These are phyloP conservation scores for Orbilia brochopaga DNA, from an alignment of 2,329 filamentous ascomycete genomes.

Conservation along the genomic window DNA sequence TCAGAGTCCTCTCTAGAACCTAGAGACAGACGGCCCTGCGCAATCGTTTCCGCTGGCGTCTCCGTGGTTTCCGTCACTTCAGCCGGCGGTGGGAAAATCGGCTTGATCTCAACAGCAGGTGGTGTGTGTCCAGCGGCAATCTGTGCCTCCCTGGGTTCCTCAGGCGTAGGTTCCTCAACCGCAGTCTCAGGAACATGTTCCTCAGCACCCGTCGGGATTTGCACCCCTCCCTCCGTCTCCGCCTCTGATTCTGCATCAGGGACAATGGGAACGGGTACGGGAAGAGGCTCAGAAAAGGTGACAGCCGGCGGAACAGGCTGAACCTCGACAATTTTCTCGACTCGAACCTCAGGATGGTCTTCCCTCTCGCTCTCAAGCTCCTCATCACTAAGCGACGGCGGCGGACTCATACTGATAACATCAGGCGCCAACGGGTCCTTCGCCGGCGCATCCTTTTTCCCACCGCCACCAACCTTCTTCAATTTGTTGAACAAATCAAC, in stretches of 20 bases:
- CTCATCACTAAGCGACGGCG: slow-evolving; percentile 40
- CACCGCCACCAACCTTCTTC: slow-evolving; percentile 15
- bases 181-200: neutral
- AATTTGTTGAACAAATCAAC: slow-evolving; percentile 26
- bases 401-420: slow-evolving; percentile 35
- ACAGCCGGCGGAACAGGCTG: slow-evolving; percentile 9
- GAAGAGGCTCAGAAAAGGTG: neutral
- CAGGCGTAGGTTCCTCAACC: slow-evolving; percentile 5
- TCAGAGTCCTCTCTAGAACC: slow-evolving; percentile 42
- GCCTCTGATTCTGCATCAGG: neutral
- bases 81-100: slow-evolving; percentile 35
- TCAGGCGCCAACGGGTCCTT: slow-evolving; percentile 38
- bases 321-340: slow-evolving; percentile 11
- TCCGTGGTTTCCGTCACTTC: slow-evolving; percentile 20
- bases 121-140: slow-evolving; percentile 37
- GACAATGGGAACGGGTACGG: neutral
- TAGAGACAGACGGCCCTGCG: slow-evolving; percentile 21
- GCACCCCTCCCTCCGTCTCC: neutral
- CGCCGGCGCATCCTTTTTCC: slow-evolving; percentile 2
- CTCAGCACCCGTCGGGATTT: neutral
- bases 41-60: slow-evolving; percentile 34
- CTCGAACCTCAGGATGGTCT: neutral
- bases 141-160: slow-evolving; percentile 22
- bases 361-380: slow-evolving; percentile 33
- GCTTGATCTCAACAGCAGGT: slow-evolving; percentile 37